Evolutionary conservation across 148 eudicot species (phyloP), one percentile per base, ranked within the genome.

Genomic region (Dianthus caryophyllus): DNA sequence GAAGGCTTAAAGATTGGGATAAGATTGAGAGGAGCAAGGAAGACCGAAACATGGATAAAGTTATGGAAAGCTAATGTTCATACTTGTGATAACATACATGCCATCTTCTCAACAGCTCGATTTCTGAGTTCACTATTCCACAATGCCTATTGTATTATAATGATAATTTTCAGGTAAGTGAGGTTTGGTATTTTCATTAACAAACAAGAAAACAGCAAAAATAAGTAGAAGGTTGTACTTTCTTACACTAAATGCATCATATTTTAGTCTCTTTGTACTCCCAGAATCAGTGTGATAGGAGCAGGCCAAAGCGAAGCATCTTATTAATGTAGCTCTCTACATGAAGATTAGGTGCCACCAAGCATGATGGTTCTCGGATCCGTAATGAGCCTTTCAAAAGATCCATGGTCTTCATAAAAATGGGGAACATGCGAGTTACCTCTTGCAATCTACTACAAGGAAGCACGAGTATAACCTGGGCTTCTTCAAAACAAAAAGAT

Each of bases 361-460:
- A 84, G 92, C 75, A 94, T 67, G 51, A 82, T 67, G 12, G 69
- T 44, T 29, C 78, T 78, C 79, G 86, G 70, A 31, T 84, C 82
- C 87, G 58, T 69, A 86, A 69, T 50, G 81, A 64, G 61, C 56
- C 81, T 68, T 83, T 84, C 68, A 94, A 59, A 64, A 79, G 65
- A 65, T 81, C 73, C 84, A 90, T 57, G 58, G 97, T 75, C 36
- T 77, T 75, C 38, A 73, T 75, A 80, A 83, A 94, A 61, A 94
- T 86, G 21, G 97, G 79, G 75, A 90, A 86, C 99, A 94, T 94
- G 47, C 96, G 97, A 18, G 73, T 77, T 17, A 94, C 97, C 80
- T 90, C 99, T 79, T 90, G 99, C 61, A 88, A 77, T 83, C 99
- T 87, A 85, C 98, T 90, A 73, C 99, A 97, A 67, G 99, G 97